Conservation (phyloP, 345 rosid species). For the Camelina sativa region DNA sequence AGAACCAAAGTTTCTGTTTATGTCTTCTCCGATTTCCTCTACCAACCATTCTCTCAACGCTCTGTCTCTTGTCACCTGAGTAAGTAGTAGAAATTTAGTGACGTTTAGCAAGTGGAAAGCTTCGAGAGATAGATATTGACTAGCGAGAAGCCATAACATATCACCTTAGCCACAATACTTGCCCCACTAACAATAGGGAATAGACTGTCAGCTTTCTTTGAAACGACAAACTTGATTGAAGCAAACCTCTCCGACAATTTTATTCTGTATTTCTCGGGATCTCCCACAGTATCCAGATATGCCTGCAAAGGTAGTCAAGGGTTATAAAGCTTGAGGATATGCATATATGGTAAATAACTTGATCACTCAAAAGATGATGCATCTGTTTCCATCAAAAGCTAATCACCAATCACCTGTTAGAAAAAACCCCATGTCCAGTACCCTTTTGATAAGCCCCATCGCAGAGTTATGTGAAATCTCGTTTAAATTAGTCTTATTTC, state of each 20-base stretch:
- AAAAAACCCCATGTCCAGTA: slow-evolving; percentile 77
- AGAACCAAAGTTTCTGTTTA: slow-evolving; percentile 80
- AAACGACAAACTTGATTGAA: slow-evolving; percentile 79
- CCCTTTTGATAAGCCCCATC: slow-evolving; percentile 73
- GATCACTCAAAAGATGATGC: not conserved
- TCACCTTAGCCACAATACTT: slow-evolving; percentile 97
- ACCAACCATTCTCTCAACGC: slow-evolving; percentile 81
- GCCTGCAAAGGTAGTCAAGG: slow-evolving; percentile 51
- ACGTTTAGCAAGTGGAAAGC: not conserved
- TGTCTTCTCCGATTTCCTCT: slow-evolving; percentile 79
- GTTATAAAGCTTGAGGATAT: not conserved
- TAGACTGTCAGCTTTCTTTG: slow-evolving; percentile 97
- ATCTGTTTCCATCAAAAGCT: slow-evolving; percentile 1
- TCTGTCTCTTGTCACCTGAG: slow-evolving; percentile 90
- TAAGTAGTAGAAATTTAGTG: not conserved
- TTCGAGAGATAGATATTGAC: slow-evolving; percentile 19
- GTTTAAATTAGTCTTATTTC: slow-evolving; percentile 83
- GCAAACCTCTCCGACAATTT: slow-evolving; percentile 84
- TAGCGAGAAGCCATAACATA: slow-evolving; percentile 12
- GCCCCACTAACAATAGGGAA: slow-evolving; percentile 97
- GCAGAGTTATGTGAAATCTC: slow-evolving; percentile 96
- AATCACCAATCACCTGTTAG: slow-evolving; percentile 84
- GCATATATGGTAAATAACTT: not conserved
- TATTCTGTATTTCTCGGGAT: slow-evolving; percentile 78
- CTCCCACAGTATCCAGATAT: slow-evolving; percentile 93